Conservation (phyloP, 1,284 basidiomycete species). For the Sanghuangporus weigelae region DNA sequence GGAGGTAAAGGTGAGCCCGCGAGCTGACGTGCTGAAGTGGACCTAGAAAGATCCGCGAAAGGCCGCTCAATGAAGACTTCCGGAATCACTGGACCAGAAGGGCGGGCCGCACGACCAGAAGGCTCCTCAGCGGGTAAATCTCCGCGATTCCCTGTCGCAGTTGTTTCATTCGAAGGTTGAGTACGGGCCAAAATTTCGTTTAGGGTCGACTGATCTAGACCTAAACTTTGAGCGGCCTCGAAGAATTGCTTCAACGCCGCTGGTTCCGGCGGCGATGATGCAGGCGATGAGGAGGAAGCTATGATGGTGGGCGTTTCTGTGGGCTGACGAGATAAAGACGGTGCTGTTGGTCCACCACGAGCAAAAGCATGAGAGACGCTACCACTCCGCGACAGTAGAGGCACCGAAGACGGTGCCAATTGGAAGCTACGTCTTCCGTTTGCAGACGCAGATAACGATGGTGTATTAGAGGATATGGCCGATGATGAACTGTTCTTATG, state of each 20-base stretch:
- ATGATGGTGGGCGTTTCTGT: constrained; percentile 4
- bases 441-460: constrained; percentile 1
- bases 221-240: constrained; percentile 67
- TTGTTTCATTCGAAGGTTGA: neutral
- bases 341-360: neutral
- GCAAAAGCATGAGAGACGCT: constrained; percentile 7
- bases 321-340: constrained; percentile 10
- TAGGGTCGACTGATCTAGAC: constrained; percentile 63
- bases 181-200: constrained; percentile 52
- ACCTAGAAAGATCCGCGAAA: constrained; percentile 9
- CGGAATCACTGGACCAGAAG: constrained; percentile 9
- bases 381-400: constrained; percentile 10
- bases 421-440: constrained; percentile 12
- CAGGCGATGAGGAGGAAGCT: neutral
- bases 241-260: constrained; percentile 64
- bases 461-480: constrained; percentile 18
- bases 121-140: neutral
- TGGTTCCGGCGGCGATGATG: constrained; percentile 25
- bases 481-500: constrained; percentile 18
- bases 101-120: neutral
- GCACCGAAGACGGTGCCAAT: constrained; percentile 9
- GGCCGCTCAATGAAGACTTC: constrained; percentile 14
- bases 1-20: constrained; percentile 19
- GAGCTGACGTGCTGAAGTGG: constrained; percentile 7
- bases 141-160: neutral